Evolutionary conservation across 495 filamentous ascomycete species (phyloP).

Genomic region (Beverwykella pulmonaria): DNA sequence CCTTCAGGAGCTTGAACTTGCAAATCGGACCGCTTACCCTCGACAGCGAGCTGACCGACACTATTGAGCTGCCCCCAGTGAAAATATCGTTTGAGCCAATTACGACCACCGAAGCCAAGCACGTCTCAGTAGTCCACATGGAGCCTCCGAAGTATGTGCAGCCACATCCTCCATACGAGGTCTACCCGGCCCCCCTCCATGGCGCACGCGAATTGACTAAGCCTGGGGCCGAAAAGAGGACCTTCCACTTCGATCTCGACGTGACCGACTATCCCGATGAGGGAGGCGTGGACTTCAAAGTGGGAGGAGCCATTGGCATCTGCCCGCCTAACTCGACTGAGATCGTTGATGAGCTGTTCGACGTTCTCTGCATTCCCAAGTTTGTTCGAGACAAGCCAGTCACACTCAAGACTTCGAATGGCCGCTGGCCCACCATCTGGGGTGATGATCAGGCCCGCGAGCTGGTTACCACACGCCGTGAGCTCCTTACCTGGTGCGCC

Average conservation of each 20-base stretch:
- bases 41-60: constrained; percentile 67
- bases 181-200: constrained; percentile 82
- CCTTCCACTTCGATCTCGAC: constrained; percentile 95
- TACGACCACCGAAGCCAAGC: constrained; percentile 30
- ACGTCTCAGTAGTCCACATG: constrained; percentile 50
- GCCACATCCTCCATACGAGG: constrained; percentile 90
- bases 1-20: constrained; percentile 75
- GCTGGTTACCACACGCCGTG: constrained; percentile 82
- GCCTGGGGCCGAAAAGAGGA: constrained; percentile 91
- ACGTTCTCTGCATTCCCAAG: constrained; percentile 74
- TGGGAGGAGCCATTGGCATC: constrained; percentile 93
- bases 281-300: constrained; percentile 86
- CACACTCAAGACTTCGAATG: constrained; percentile 71
- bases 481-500: constrained; percentile 91
- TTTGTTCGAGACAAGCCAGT: constrained; percentile 81
- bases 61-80: constrained; percentile 71
- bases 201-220: constrained; percentile 83
- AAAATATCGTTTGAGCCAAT: constrained; percentile 67
- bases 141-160: constrained; percentile 89
- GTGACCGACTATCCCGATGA: constrained; percentile 93
- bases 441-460: constrained; percentile 84
- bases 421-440: constrained; percentile 98
- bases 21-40: constrained; percentile 72
- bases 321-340: constrained; percentile 80
- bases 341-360: constrained; percentile 80